phyloP scores from a whole-genome alignment of 345 rosid genomes.

The Anastatica hierochuntica region DNA sequence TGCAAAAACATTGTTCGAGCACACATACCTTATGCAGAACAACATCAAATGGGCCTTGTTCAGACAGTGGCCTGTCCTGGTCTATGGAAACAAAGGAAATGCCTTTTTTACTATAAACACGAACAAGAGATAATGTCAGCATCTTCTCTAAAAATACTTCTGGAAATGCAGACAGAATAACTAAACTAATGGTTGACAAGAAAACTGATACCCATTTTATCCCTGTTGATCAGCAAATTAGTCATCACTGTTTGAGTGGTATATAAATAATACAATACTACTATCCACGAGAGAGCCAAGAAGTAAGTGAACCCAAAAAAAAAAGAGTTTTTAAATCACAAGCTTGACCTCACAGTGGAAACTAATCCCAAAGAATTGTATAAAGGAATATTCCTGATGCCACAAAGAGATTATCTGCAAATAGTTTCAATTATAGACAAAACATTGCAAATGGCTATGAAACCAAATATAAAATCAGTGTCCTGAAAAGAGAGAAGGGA shows the following conservation, averaged over 20 bases:
- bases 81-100: not conserved
- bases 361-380: not conserved
- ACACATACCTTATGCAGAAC: not conserved
- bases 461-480: not conserved
- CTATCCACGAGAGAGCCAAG: too few species aligned
- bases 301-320: too few species aligned
- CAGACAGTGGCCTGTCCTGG: not conserved
- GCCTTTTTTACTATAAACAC: not conserved
- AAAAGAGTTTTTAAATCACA: not conserved
- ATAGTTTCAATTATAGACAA: not conserved
- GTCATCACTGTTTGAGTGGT: too few species aligned
- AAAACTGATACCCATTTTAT: not conserved
- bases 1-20: not conserved
- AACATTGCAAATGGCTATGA: slow-evolving; percentile 1
- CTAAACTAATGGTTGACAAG: not conserved
- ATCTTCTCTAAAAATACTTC: not conserved
- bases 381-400: slow-evolving; percentile 17
- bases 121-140: not conserved
- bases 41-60: not conserved
- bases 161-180: not conserved
- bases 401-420: not conserved
- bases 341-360: slow-evolving; percentile 11
- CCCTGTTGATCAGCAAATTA: not conserved
- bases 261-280: too few species aligned
- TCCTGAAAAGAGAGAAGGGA: too few species aligned